Evolutionary conservation across 1,284 basidiomycete species (phyloP).

Genomic region (Malassezia restricta): DNA sequence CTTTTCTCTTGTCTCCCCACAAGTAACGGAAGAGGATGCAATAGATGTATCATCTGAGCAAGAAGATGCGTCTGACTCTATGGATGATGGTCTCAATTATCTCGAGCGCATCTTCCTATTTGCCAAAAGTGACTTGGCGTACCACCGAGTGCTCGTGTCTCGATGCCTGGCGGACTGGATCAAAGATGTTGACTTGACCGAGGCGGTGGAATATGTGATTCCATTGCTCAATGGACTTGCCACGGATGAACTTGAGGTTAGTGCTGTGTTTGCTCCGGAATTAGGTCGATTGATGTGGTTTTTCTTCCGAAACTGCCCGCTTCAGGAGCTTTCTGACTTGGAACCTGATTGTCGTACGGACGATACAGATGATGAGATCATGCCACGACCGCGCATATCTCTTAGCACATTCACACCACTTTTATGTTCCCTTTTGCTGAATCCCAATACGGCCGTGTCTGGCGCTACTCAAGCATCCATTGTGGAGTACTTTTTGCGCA

Average conservation of each 20-base stretch:
- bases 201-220: conserved; percentile 85
- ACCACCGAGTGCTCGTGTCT: conserved; percentile 59
- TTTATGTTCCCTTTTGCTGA: conserved; percentile 73
- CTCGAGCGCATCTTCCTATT: conserved; percentile 90
- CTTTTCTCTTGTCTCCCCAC: not conserved
- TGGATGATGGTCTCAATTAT: conserved; percentile 52
- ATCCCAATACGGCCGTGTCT: conserved; percentile 62
- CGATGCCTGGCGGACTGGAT: conserved; percentile 44
- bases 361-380: conserved; percentile 23
- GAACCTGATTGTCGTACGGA: conserved; percentile 3
- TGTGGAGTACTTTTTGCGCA: conserved; percentile 61
- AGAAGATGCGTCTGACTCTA: not conserved
- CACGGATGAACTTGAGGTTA: conserved; percentile 81
- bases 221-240: conserved; percentile 76
- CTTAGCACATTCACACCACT: conserved; percentile 82
- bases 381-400: conserved; percentile 53
- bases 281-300: conserved; percentile 80
- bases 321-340: conserved; percentile 18
- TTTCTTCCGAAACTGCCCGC: conserved; percentile 63
- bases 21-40: not conserved
- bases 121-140: conserved; percentile 68
- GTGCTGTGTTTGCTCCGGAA: conserved; percentile 74
- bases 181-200: conserved; percentile 56
- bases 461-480: conserved; percentile 64
- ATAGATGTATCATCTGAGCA: not conserved